Base-by-base conservation (phyloP, 441 rosid species). In the Euphorbia schlechtendalii region DNA sequence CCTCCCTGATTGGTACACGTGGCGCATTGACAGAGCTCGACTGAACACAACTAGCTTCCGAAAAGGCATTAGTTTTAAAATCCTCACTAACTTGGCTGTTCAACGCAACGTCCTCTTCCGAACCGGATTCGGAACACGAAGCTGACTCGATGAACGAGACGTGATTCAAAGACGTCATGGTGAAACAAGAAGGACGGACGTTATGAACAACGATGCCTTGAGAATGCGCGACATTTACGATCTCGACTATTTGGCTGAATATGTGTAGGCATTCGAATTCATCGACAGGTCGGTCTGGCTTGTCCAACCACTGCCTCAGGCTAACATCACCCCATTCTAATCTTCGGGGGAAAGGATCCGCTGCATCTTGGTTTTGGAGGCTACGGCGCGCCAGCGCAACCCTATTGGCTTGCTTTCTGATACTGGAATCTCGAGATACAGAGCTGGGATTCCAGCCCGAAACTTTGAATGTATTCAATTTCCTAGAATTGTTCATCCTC, bases 71-170 rank as follows among this genome's bases (percentile, higher is more conserved):
- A 25, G 73, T 69, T 58, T 75, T 68, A 48, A 56, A 74, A 72
- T 70, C 68, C 66, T 80, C 82, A 53, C 57, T 73, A 61, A 73
- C 76, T 66, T 74, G 89, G 74, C 76, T 77, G 67, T 82, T 78
- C 52, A 68, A 70, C 73, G 83, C 87, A 51, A 51, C 12, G 67
- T 84, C 96, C 74, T 93, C 96, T 36, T 93, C 99, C 24, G 99
- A 93, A 63, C 99, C 97, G 14, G 96, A 86, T 75, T 90, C 96
- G 11, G 99, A 93, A 81, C 91, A 86, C 69, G 98, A 90, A 60
- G 96, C 92, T 53, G 99, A 93, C 65, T 92, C 95, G 28, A 89
- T 87, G 84, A 92, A 89, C n/a, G 98, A 89, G 66, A 89, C 86
- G 55, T 80, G 89, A 80, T 87, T 87, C 68, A 86, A 87, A 1